A percentile compares a stretch with the other conserved stretches of the same genome.
Conservation (phyloP, 305 asterid species). For the Fraxinus baroniana region DNA sequence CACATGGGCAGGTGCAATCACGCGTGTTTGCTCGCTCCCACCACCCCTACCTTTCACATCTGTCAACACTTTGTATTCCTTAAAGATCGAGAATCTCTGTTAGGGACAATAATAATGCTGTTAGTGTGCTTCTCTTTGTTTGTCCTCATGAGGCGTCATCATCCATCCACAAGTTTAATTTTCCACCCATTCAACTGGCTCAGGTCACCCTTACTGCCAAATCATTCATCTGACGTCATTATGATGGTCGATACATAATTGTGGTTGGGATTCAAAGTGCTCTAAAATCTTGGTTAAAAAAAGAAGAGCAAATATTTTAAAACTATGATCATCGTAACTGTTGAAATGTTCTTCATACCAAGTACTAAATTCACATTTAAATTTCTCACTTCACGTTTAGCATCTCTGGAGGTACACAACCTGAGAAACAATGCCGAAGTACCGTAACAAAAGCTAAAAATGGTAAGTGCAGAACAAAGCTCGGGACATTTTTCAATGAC, state of each 20-base stretch:
- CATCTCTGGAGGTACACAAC: not conserved
- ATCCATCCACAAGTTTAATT: not conserved
- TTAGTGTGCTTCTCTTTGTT: not conserved
- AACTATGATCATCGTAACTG: not conserved
- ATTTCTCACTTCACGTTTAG: not conserved
- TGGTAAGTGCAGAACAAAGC: not conserved
- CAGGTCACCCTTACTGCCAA: not conserved
- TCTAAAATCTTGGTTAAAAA: not conserved
- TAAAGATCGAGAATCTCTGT: not conserved
- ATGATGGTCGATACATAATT: not conserved
- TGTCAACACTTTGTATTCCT: not conserved
- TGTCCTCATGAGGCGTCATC: not conserved
- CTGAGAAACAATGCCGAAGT: not conserved
- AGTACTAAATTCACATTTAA: not conserved
- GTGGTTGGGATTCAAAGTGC: not conserved
- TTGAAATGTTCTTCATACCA: not conserved
- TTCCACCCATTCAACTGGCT: not conserved
- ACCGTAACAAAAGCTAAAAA: not conserved
- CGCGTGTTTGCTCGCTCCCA: not conserved
- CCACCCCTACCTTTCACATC: not conserved
- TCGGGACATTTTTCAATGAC: not conserved
- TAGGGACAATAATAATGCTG: not conserved
- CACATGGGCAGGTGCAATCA: not conserved
- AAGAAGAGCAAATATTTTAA: not conserved
- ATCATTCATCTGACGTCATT: not conserved